Percentiles rank a stretch among this genome's conserved stretches.
Evolutionary conservation across 75 land plant species (phyloP).

Genomic region (Ceratopteris richardii): DNA sequence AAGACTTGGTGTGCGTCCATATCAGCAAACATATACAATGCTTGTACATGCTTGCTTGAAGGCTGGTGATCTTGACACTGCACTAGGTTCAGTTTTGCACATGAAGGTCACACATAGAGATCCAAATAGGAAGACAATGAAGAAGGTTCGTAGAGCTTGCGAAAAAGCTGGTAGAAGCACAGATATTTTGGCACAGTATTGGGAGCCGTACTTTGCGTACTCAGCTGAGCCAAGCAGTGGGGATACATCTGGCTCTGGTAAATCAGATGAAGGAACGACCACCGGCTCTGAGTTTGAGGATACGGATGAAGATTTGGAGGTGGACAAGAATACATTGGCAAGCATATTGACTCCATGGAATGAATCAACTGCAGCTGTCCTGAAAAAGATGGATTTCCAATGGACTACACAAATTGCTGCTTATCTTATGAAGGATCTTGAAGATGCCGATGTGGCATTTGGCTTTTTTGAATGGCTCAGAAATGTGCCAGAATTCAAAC

Average conservation of each 20-base stretch:
- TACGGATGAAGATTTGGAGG: slow-evolving; percentile 6
- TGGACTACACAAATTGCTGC: neutral
- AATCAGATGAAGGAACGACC: slow-evolving; percentile 2
- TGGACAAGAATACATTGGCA: neutral
- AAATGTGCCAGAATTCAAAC: slow-evolving; percentile 10
- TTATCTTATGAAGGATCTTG: slow-evolving; percentile 3
- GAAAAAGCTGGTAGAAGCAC: neutral
- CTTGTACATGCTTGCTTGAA: neutral
- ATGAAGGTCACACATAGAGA: slow-evolving; percentile 1
- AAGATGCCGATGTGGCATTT: slow-evolving; percentile 22
- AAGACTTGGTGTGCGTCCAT: neutral
- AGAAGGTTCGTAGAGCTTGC: neutral
- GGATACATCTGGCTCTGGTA: neutral
- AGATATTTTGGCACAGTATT: slow-evolving; percentile 1
- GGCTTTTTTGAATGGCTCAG: slow-evolving; percentile 16
- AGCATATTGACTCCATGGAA: slow-evolving; percentile 1
- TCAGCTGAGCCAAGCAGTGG: neutral
- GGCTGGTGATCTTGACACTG: slow-evolving; percentile 3
- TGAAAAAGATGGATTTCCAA: slow-evolving; percentile 3
- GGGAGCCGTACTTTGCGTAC: slow-evolving; percentile 4
- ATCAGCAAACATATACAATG: neutral
- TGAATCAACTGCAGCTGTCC: neutral
- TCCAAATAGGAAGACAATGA: neutral
- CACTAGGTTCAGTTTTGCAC: neutral
- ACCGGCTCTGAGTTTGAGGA: slow-evolving; percentile 7